phyloP scores from a whole-genome alignment of 2,329 filamentous ascomycete genomes.

The Cladosporium cucumerinum region DNA sequence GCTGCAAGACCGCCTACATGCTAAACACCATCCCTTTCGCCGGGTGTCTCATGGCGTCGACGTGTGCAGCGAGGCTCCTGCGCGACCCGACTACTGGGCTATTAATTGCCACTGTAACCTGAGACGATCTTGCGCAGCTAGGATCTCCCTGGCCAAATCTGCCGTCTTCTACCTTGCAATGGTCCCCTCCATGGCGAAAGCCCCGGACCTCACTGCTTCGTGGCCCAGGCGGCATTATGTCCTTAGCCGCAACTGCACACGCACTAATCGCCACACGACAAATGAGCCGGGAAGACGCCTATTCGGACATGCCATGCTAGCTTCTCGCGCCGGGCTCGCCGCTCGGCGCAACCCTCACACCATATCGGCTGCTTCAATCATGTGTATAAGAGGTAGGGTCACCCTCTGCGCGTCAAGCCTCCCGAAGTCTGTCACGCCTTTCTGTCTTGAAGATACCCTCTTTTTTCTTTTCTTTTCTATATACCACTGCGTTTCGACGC shows the following conservation, averaged over 20 bases:
- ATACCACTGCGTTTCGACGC: constrained; percentile 20
- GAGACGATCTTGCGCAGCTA: constrained; percentile 7
- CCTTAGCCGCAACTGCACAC: constrained; percentile 8
- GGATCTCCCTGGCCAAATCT: constrained; percentile 2
- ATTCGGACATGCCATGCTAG: constrained; percentile 8
- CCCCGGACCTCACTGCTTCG: constrained; percentile 6
- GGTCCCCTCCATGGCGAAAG: constrained; percentile 4
- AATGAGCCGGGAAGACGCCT: constrained; percentile 3
- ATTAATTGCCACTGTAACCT: not conserved
- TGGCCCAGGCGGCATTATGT: constrained; percentile 5
- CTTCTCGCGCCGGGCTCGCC: constrained; percentile 2
- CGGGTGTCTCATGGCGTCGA: constrained; percentile 10
- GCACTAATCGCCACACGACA: constrained; percentile 10
- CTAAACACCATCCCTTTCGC: constrained; percentile 4
- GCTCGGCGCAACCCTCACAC: constrained; percentile 6
- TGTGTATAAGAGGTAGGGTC: constrained; percentile 12
- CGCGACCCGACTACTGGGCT: constrained; percentile 2
- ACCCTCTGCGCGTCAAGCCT: constrained; percentile 4
- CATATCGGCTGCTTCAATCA: constrained; percentile 1
- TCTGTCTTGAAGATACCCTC: constrained; percentile 15
- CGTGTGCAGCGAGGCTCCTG: constrained; percentile 1
- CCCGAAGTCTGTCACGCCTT: not conserved
- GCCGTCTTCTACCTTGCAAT: not conserved
- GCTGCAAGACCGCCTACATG: not conserved
- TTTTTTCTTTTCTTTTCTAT: constrained; percentile 15